Base-by-base conservation (phyloP, 805 yeast species). In the Maudiozyma barnettii region DNA sequence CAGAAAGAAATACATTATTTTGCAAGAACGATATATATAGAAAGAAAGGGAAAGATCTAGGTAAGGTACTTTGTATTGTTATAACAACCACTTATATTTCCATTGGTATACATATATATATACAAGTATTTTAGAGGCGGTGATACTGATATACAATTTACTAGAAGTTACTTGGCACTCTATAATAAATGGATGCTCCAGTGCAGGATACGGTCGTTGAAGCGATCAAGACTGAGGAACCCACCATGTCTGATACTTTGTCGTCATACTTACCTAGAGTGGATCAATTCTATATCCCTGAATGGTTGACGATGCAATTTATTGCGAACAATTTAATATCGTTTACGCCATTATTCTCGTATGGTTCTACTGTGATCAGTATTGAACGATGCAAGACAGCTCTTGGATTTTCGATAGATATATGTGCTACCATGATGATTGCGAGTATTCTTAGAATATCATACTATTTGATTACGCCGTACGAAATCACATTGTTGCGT, bases 381-480 rank as follows among this genome's bases (percentile, higher is more conserved):
- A 88, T 89, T 13, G 74, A 79, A 56, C 69, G 73, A 42, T 74
- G 77, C 31, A 70, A 80, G 59, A 75, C 89, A 0, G 76, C 91
- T 1, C 71, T 77, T 20, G 97, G 96, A 20, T 88, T 89, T 59
- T 84, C 95, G 5, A 71, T 88, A n/a, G 97, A 90, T 65, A 85
- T 90, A 10, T 90, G 96, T 66, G 90, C 88, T 6, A 86, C 95
- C 6, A 88, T 90, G 95, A 62, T 89, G 51, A 72, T 87, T 52
- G 82, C 95, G 1, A 76, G 88, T 39, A 76, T 80, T 5, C 66
- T 88, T 41, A 72, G 95, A 53, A 81, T 89, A 23, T 78, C 79
- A 47, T 89, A 86, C 68, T 90, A 83, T 68, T 63, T 83, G 51
- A 81, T 86, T 44, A 76, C 81, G 41, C 95, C 95, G 0, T 89